Base-by-base conservation (phyloP, 805 yeast species). In the Starmerella powellii region DNA sequence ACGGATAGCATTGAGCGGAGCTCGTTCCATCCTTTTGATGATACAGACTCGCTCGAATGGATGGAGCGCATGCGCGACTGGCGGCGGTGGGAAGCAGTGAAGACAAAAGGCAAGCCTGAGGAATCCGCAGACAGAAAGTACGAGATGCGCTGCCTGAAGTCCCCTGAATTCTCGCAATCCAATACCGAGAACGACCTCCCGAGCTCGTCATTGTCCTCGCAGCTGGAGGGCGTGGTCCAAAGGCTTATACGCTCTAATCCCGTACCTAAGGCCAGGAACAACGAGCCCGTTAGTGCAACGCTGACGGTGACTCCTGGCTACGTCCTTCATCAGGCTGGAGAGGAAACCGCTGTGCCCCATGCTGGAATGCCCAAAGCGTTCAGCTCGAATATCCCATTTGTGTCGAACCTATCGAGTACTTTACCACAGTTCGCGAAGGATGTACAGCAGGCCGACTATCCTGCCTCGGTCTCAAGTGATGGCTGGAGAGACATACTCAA, bases 281-380 rank as follows among this genome's bases (percentile, higher is more conserved):
- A 17, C 18, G 43, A 34, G 20, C 32, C 26, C 6, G 38, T 37
- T 2, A 32, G 38, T 17, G 23, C 49, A 2, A 55, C 62, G 2
- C 31, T 58, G 35, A 55, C 61, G 1, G 57, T 60, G 11, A 56
- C 63, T 2, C 52, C 57, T 17, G 64, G 64, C 1, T 51, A 48
- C 32, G 24, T 60, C 1, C 46, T 59, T 31, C 61, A 59, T 35
- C 43, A 46, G 3, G 16, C 37, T 3, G 34, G 20, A 6, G 47
- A 19, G 13, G 31, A 40, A 17, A 8, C 23, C 1, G 8, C 20
- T 3, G 34, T 42, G 3, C 55, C 53, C 12, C 37, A 44, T 19
- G 50, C 48, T 1, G 53, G 48, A 2, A 42, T 44, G 38, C 37
- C 28, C 5, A 47, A 46, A 27, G 41, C 53, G 2, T 61, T 61